Base-by-base conservation (phyloP, 371 early-diverging fungal species). In the Funneliformis caledonium region DNA sequence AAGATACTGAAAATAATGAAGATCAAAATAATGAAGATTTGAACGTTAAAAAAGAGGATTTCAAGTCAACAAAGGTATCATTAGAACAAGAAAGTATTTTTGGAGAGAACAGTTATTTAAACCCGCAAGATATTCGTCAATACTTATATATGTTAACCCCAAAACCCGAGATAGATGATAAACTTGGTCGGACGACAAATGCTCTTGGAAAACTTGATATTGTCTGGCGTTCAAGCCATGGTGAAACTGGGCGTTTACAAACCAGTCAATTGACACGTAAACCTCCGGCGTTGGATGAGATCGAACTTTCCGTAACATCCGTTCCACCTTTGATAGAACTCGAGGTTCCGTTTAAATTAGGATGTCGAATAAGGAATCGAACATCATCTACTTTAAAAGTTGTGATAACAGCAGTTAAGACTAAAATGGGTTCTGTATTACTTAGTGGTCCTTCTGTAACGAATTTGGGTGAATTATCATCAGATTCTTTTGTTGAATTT, bases 171-270 rank as follows among this genome's bases (percentile, higher is more conserved):
- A 81, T 86, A 33, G 87, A 91, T 60, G 92, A 92, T 67, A 84
- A 89, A 12, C 81, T 92, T 43, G 92, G 94, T 2, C 87, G 92
- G 42, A 89, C 94, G 7, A 93, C 94, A 6, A 92, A 95, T 52
- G 92, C 93, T 10, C 88, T 98, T 6, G 98, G 98, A 5, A 96
- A 96, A 86, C 89, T 98, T 68, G 97, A 97, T 86, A 97, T 98
- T 75, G 88, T 93, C 9, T 98, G 98, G 98, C 89, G 96, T 60
- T 92, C 96, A 10, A 88, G 89, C 31, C 91, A 96, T 82, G 97
- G 98, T 31, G 95, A 95, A 83, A 85, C 92, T 0, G 97, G 97
- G 0, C 90, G 97, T 4, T 85, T 98, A 75, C 98, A 98, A 85
- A 98, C 98, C n/a, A 94, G 96, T 7, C 97, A 96, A 82, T 87